Base-by-base conservation (phyloP, 306 rosid genomes). In the Styphnolobium japonicum region DNA sequence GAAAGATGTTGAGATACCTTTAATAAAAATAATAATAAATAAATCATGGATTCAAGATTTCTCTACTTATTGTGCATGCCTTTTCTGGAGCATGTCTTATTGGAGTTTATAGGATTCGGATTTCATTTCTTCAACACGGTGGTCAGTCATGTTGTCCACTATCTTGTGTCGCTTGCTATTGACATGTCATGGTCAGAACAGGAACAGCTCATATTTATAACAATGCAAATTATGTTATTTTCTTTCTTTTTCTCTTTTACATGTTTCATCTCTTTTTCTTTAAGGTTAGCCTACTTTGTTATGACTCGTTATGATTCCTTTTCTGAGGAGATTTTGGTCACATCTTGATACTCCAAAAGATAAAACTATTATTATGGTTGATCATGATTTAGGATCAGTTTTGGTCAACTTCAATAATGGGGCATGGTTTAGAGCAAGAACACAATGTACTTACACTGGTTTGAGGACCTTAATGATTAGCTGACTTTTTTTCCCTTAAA, bases 131-230 rank as follows among this genome's bases (percentile, higher is more conserved):
- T 18, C 0, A 58, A 42, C 0, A 2, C 5, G 42, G 72, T 25
- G 37, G 56, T 10, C 42, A 64, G 56, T 10, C 42, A 64, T 39
- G 76, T 29, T 75, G 71, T 77, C 80, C 87, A 80, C 76, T 70
- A 75, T 45, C 45, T 75, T 23, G 2, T 80, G 87, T 84, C 79
- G 43, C 53, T n/a, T 56, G 40, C 62, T 18, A 68, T 29, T 68
- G 70, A 67, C 62, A 56, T 78, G 49, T 53, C 43, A 9, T 57
- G 15, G 7, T 60, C 75, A 70, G 36, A 67, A 78, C 55, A 52
- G 11, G 52, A 53, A 77, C 67, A 60, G 43, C 43, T 34, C 42
- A 75, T 5, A 15, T 34, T 27, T 18, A 29, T 40, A 15, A 75
- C 51, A 34, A 76, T 76, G 81, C 53, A 76, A 68, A 18, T 4